Evolutionary conservation across 805 yeast genomes (phyloP).

Genomic region (Teunomyces tritomae): DNA sequence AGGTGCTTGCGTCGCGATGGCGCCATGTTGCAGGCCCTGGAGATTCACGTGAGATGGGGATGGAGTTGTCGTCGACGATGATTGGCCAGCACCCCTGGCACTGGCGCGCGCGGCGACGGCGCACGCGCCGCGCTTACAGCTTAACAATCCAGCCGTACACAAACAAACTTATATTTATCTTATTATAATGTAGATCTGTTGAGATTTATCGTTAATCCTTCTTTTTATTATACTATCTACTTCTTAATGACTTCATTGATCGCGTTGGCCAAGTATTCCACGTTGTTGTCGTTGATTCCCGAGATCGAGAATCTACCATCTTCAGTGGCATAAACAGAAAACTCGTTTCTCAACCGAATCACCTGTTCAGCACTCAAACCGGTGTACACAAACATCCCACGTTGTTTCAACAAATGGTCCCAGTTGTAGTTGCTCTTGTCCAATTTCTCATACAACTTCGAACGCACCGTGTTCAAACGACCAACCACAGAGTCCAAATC

Average conservation of each 20-base stretch:
- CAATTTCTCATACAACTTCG: conserved; percentile 58
- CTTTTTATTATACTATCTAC: conserved; percentile 6
- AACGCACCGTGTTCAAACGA: conserved; percentile 73
- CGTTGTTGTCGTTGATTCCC: conserved; percentile 79
- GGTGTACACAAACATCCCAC: conserved; percentile 96
- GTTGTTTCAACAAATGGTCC: conserved; percentile 84
- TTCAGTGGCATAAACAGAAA: conserved; percentile 77
- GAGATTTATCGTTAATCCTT: neutral
- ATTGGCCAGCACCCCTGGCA: too few species aligned
- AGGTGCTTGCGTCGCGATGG: neutral
- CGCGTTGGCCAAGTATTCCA: conserved; percentile 66
- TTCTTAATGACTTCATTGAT: conserved; percentile 49
- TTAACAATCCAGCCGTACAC: neutral
- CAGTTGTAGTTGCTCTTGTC: conserved; percentile 66
- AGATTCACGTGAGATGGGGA: neutral
- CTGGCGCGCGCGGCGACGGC: too few species aligned
- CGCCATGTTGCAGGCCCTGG: neutral
- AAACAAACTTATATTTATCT: too few species aligned
- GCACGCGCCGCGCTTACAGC: too few species aligned
- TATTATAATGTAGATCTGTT: neutral
- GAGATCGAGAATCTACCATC: conserved; percentile 93
- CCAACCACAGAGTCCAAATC: conserved; percentile 80
- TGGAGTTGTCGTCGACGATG: neutral
- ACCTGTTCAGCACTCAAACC: conserved; percentile 76
- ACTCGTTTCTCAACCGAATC: conserved; percentile 62